Conservation (phyloP, 2,329 filamentous ascomycete genomes). For the Chrysosporium queenslandicum region DNA sequence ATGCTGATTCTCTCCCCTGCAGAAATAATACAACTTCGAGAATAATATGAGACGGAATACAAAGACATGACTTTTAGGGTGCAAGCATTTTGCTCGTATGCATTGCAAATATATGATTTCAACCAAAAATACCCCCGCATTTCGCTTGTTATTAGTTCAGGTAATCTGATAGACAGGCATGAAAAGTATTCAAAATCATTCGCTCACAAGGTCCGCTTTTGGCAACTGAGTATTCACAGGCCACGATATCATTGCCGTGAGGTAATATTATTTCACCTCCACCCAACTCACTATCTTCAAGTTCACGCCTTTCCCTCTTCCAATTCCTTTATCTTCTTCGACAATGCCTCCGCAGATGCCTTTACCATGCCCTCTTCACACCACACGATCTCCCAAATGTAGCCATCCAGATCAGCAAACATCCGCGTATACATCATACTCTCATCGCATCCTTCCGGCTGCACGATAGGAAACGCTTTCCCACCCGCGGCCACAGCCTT, state of each 20-base stretch:
- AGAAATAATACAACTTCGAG: constrained; percentile 15
- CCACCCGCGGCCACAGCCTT: constrained; percentile 6
- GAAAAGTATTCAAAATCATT: not conserved
- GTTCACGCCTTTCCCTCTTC: not conserved
- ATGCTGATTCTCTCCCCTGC: not conserved
- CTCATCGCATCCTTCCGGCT: not conserved
- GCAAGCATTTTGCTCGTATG: not conserved
- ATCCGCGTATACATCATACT: constrained; percentile 3
- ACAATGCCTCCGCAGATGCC: not conserved
- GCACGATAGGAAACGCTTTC: not conserved
- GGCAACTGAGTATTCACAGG: not conserved
- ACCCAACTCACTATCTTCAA: not conserved
- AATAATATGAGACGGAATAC: not conserved
- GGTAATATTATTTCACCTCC: not conserved
- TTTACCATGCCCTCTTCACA: constrained; percentile 3
- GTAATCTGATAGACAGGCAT: constrained; percentile 5
- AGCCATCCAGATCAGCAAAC: constrained; percentile 10
- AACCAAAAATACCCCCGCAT: not conserved
- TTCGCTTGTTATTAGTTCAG: not conserved
- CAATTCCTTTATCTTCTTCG: not conserved
- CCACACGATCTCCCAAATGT: constrained; percentile 7
- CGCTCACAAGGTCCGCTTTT: not conserved
- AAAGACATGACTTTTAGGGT: not conserved
- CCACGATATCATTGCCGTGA: not conserved
- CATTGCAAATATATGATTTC: not conserved